Evolutionary conservation across 2,329 filamentous ascomycete genomes (phyloP).

Genomic region (Acrocalymma vagum): DNA sequence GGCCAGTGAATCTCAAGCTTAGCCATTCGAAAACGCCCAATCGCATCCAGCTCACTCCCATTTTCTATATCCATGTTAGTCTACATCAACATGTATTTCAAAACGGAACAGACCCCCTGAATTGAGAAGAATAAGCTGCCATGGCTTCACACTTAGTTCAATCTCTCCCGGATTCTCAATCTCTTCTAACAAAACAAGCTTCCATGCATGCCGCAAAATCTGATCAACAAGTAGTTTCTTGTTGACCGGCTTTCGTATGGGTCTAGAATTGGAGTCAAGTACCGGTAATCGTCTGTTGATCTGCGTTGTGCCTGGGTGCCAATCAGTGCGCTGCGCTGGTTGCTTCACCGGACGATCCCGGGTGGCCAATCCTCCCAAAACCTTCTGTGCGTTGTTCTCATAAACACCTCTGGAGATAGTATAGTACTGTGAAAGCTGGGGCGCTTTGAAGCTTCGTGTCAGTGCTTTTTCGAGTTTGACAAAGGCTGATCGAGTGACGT

Average conservation of each 20-base stretch:
- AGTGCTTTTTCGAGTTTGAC: conserved; percentile 32
- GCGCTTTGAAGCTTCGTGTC: conserved; percentile 33
- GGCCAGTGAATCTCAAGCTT: conserved; percentile 37
- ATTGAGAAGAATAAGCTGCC: conserved; percentile 42
- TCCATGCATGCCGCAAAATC: conserved; percentile 44
- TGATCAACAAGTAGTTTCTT: conserved; percentile 43
- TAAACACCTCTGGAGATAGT: conserved; percentile 32
- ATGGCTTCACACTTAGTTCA: conserved; percentile 42
- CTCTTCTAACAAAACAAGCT: conserved; percentile 43
- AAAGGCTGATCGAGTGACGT: conserved; percentile 36
- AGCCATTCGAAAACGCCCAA: conserved; percentile 35
- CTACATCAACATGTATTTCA: too few species aligned
- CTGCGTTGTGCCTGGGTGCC: conserved; percentile 39
- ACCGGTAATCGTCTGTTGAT: conserved; percentile 34
- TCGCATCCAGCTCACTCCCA: conserved; percentile 33
- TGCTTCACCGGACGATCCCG: conserved; percentile 21
- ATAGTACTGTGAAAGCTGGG: conserved; percentile 42
- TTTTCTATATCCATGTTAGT: conserved; percentile 22
- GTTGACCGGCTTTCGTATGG: conserved; percentile 21
- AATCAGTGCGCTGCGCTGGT: conserved; percentile 34
- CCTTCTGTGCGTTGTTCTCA: conserved; percentile 21
- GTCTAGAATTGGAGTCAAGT: conserved; percentile 16
- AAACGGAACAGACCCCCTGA: conserved; percentile 26
- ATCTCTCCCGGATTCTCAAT: conserved; percentile 45
- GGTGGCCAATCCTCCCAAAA: conserved; percentile 24